A percentile compares a stretch with the other conserved stretches of the same genome.
phyloP scores from a whole-genome alignment of 257 asterid genomes.

The Penstemon barbatus region DNA sequence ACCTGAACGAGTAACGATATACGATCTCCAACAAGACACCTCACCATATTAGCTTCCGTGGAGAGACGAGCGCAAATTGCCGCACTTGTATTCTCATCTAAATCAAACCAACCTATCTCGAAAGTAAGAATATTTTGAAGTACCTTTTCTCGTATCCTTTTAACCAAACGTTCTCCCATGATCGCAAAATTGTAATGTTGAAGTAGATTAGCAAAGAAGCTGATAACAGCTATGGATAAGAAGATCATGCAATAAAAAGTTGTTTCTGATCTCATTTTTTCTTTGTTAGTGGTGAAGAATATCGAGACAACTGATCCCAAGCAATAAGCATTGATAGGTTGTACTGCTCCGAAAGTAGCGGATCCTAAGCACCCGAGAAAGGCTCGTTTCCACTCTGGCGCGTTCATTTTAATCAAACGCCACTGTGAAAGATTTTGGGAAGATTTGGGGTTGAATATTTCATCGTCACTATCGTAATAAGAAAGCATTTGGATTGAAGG shows the following conservation, averaged over 20 bases:
- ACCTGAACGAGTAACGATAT: slow-evolving; percentile 62
- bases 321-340: slow-evolving; percentile 59
- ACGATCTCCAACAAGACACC: slow-evolving; percentile 70
- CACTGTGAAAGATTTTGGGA: slow-evolving; percentile 36
- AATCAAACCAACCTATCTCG: slow-evolving; percentile 75
- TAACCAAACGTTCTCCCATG: slow-evolving; percentile 68
- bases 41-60: slow-evolving; percentile 57
- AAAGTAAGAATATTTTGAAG: slow-evolving; percentile 51
- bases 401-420: slow-evolving; percentile 58
- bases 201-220: slow-evolving; percentile 55
- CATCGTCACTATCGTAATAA: slow-evolving; percentile 44
- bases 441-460: slow-evolving; percentile 14
- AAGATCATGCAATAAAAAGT: slow-evolving; percentile 42
- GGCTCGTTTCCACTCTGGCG: slow-evolving; percentile 72
- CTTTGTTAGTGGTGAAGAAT: slow-evolving; percentile 37
- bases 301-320: slow-evolving; percentile 65
- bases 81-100: slow-evolving; percentile 59
- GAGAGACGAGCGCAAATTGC: slow-evolving; percentile 60
- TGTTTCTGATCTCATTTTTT: slow-evolving; percentile 47
- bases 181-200: slow-evolving; percentile 71
- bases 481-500: slow-evolving; percentile 47
- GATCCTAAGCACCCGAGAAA: slow-evolving; percentile 70
- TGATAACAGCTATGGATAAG: slow-evolving; percentile 38
- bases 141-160: slow-evolving; percentile 57
- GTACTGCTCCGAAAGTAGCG: slow-evolving; percentile 52